Conservation (phyloP, 2,329 filamentous ascomycete genomes). For the Talaromyces sp. region DNA sequence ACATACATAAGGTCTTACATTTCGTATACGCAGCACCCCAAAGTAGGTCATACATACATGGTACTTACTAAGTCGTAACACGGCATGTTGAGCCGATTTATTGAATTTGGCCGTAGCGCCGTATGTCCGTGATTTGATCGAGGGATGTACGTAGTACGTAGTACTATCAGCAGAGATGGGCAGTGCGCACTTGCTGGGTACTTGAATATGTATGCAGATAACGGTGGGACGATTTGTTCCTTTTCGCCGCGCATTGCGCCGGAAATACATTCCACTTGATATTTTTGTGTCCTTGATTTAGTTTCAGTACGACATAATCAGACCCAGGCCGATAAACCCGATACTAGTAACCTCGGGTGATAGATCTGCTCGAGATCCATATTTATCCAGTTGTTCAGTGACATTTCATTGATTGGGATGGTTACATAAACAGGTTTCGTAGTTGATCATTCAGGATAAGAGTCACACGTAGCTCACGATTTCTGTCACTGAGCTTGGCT, state of each 20-base stretch:
- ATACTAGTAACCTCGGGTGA: neutral
- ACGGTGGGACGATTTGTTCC: neutral
- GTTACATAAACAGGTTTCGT: slow-evolving; percentile 3
- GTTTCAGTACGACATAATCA: neutral
- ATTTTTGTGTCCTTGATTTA: neutral
- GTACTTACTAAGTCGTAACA: neutral
- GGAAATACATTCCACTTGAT: neutral
- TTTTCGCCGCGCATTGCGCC: slow-evolving; percentile 9
- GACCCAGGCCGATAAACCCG: neutral
- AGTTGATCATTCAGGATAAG: neutral
- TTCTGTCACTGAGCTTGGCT: neutral
- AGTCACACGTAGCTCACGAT: neutral
- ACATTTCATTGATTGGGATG: neutral
- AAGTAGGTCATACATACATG: slow-evolving; percentile 1
- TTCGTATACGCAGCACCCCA: neutral
- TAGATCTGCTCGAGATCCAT: neutral
- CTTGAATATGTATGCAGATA: neutral
- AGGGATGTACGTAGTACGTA: neutral
- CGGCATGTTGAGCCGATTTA: neutral
- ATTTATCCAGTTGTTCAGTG: neutral
- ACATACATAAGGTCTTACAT: neutral
- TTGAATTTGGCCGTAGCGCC: neutral
- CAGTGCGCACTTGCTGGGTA: neutral
- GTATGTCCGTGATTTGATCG: neutral
- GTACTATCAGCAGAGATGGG: neutral